Conservation (phyloP, 2,329 filamentous ascomycete genomes). For the Colletotrichum filicis region DNA sequence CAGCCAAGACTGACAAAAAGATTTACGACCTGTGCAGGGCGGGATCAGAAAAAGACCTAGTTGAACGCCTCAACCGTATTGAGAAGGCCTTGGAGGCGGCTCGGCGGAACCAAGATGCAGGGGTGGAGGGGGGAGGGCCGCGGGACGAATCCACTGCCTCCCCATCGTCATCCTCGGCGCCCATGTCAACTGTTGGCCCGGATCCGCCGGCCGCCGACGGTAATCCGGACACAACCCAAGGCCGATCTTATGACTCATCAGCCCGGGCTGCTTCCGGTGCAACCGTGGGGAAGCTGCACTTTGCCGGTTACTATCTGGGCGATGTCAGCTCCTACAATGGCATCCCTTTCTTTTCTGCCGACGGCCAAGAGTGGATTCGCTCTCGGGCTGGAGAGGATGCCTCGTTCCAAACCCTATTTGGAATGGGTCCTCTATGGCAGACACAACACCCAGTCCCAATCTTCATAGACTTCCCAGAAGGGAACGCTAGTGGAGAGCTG, state of each 20-base stretch:
- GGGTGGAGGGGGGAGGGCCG: not conserved
- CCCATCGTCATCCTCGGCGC: constrained; percentile 20
- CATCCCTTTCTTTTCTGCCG: constrained; percentile 59
- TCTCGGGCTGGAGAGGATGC: constrained; percentile 54
- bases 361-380: constrained; percentile 60
- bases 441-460: constrained; percentile 32
- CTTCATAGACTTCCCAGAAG: constrained; percentile 3
- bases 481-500: constrained; percentile 40
- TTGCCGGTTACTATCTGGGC: constrained; percentile 58
- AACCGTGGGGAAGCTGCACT: constrained; percentile 53
- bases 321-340: constrained; percentile 58
- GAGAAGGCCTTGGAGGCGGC: constrained; percentile 47
- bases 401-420: constrained; percentile 40
- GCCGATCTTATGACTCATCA: constrained; percentile 23
- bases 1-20: not conserved
- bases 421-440: constrained; percentile 38
- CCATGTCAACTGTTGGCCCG: constrained; percentile 1
- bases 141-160: constrained; percentile 7
- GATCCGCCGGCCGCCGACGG: constrained; percentile 21
- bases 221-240: constrained; percentile 15
- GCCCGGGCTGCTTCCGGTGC: constrained; percentile 20
- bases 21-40: constrained; percentile 26
- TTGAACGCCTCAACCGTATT: constrained; percentile 52
- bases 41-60: constrained; percentile 43
- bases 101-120: constrained; percentile 25